Evolutionary conservation across 768 basidiomycete genomes (phyloP).

Genomic region (Gautieria morchelliformis): DNA sequence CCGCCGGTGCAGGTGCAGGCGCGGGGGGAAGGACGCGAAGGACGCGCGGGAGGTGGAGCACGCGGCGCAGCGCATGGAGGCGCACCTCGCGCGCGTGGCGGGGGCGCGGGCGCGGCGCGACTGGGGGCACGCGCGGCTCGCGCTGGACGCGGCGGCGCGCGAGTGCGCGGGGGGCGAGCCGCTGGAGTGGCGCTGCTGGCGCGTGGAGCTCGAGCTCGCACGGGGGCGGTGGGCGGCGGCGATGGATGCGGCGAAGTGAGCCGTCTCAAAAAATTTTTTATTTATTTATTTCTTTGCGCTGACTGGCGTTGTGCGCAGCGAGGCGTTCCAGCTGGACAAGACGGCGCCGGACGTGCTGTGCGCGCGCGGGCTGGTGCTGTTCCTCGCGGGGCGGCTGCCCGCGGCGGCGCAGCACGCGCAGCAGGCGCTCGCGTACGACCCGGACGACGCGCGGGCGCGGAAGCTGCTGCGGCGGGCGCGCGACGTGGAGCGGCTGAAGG

Average conservation of each 20-base stretch:
- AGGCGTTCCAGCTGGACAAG: slow-evolving; percentile 60
- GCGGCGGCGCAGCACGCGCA: slow-evolving; percentile 63
- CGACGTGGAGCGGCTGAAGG: slow-evolving; percentile 74
- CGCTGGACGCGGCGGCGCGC: slow-evolving; percentile 60
- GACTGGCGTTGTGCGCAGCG: slow-evolving; percentile 37
- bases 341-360: slow-evolving; percentile 75
- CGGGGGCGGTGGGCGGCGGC: slow-evolving; percentile 69
- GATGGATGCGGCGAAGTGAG: slow-evolving; percentile 63
- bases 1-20: no score
- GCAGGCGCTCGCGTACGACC: slow-evolving; percentile 69
- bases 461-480: slow-evolving; percentile 69
- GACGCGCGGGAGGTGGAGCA: slow-evolving; percentile 51
- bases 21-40: no score
- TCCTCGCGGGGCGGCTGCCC: slow-evolving; percentile 60
- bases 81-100: slow-evolving; percentile 57
- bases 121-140: slow-evolving; percentile 72
- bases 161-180: slow-evolving; percentile 74
- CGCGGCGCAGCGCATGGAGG: slow-evolving; percentile 51
- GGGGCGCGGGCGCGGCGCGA: slow-evolving; percentile 47
- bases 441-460: slow-evolving; percentile 61
- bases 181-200: slow-evolving; percentile 71
- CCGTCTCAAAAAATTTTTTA: no score
- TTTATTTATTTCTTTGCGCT: no score
- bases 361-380: slow-evolving; percentile 70
- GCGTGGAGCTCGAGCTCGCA: slow-evolving; percentile 67